A percentile compares a stretch with the other conserved stretches of the same genome.
Evolutionary conservation across 2,329 filamentous ascomycete species (phyloP).

Genomic region (Microdochium paspali): DNA sequence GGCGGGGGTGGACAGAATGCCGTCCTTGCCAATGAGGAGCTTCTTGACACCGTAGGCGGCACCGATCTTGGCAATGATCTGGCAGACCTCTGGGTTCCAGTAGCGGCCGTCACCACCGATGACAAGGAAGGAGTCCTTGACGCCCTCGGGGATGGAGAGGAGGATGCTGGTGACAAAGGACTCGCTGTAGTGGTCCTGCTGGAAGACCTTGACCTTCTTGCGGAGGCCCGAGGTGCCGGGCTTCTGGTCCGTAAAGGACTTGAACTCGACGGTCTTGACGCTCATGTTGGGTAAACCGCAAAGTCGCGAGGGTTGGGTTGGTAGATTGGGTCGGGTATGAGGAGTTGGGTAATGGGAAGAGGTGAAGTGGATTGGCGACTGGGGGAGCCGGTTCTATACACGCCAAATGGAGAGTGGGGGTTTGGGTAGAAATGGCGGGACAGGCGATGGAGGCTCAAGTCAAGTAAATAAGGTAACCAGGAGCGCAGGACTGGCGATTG

Average conservation of each 20-base stretch:
- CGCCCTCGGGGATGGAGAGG: constrained; percentile 92
- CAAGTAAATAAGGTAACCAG: not conserved
- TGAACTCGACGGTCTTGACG: constrained; percentile 68
- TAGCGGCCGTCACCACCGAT: constrained; percentile 96
- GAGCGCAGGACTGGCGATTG: not conserved
- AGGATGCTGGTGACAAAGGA: constrained; percentile 91
- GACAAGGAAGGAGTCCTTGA: constrained; percentile 76
- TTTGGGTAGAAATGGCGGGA: not conserved
- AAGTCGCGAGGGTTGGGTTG: constrained; percentile 1
- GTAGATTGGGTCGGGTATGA: not conserved
- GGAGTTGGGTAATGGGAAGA: not conserved
- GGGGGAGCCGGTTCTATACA: no score
- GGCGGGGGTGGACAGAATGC: constrained; percentile 92
- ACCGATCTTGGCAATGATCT: constrained; percentile 94
- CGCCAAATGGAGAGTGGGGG: not conserved
- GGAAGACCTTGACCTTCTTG: constrained; percentile 98
- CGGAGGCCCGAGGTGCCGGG: constrained; percentile 98
- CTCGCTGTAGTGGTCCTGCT: constrained; percentile 91
- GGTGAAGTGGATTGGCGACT: constrained; percentile 1
- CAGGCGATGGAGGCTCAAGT: not conserved
- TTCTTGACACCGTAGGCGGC: constrained; percentile 98
- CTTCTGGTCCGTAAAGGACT: constrained; percentile 92
- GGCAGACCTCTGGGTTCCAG: constrained; percentile 94
- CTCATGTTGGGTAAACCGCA: constrained; percentile 48
- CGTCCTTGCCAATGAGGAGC: constrained; percentile 89